Percentiles rank a stretch among this genome's conserved stretches.
Conservation (phyloP, 331 rosid species). For the Rosa hybrid region DNA sequence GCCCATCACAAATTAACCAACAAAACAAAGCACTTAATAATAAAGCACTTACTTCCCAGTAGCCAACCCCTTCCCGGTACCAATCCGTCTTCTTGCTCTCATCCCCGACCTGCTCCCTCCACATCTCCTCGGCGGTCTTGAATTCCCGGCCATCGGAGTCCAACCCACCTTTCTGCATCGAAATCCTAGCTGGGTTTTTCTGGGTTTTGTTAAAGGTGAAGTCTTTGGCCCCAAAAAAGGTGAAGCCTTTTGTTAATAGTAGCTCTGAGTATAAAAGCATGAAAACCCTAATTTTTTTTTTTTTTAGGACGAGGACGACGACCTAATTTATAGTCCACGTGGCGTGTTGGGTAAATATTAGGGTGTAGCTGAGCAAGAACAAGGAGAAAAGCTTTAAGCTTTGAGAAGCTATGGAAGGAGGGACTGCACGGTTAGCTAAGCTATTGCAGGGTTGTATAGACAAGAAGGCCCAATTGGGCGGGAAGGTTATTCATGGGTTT, state of each 20-base stretch:
- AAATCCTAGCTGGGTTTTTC: not conserved
- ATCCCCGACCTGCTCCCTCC: conserved; percentile 82
- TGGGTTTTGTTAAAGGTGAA: not conserved
- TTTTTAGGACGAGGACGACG: not conserved
- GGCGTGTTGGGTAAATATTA: not conserved
- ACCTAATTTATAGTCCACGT: not conserved
- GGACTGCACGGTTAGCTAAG: conserved; percentile 35
- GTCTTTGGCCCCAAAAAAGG: conserved; percentile 7
- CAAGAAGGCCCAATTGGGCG: conserved; percentile 42
- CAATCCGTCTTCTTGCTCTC: conserved; percentile 62
- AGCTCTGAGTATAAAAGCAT: not conserved
- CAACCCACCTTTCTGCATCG: conserved; percentile 67
- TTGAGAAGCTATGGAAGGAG: conserved; percentile 42
- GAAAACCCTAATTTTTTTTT: not conserved
- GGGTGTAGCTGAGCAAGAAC: not conserved
- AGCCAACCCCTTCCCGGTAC: conserved; percentile 83
- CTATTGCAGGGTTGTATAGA: conserved; percentile 58
- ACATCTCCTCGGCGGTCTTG: conserved; percentile 77
- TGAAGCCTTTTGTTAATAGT: not conserved
- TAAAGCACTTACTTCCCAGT: conserved; percentile 67
- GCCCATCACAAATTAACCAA: too few relatives aligned
- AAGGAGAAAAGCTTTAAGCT: not conserved
- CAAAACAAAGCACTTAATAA: not conserved
- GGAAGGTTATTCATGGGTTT: conserved; percentile 56
- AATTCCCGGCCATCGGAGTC: conserved; percentile 79